phyloP scores from a whole-genome alignment of 2,329 filamentous ascomycete species.

The Trichoderma guizhouense region DNA sequence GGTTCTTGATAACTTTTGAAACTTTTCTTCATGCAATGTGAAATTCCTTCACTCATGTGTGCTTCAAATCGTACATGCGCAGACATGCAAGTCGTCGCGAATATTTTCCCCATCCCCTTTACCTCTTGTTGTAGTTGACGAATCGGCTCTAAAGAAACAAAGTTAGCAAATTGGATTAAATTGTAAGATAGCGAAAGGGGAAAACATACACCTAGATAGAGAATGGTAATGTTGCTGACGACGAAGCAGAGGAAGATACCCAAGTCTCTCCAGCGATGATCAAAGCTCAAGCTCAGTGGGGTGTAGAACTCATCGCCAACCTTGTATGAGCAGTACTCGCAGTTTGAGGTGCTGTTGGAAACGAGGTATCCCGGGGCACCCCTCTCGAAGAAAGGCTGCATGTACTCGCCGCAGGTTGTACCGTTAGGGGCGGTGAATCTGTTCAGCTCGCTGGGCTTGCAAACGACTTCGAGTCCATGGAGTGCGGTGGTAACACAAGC shows the following conservation, averaged over 20 bases:
- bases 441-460: slow-evolving; percentile 60
- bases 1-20: neutral
- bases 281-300: slow-evolving; percentile 63
- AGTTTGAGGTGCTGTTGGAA: slow-evolving; percentile 61
- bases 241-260: slow-evolving; percentile 77
- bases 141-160: slow-evolving; percentile 42
- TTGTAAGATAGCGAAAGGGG: neutral
- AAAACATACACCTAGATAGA: slow-evolving; percentile 50
- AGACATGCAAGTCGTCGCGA: neutral
- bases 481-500: slow-evolving; percentile 78
- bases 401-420: slow-evolving; percentile 71
- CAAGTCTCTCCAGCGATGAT: slow-evolving; percentile 73
- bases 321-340: slow-evolving; percentile 79
- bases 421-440: slow-evolving; percentile 63
- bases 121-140: slow-evolving; percentile 53
- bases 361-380: slow-evolving; percentile 72
- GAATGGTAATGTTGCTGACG: slow-evolving; percentile 68
- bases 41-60: neutral
- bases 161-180: slow-evolving; percentile 13
- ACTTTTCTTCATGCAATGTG: neutral
- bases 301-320: slow-evolving; percentile 78
- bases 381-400: slow-evolving; percentile 63
- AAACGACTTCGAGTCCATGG: slow-evolving; percentile 61
- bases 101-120: slow-evolving; percentile 9
- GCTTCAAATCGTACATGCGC: neutral